Evolutionary conservation across 1,284 basidiomycete genomes (phyloP), one percentile per base, ranked within the genome.

Genomic region (Moesziomyces parantarcticus): DNA sequence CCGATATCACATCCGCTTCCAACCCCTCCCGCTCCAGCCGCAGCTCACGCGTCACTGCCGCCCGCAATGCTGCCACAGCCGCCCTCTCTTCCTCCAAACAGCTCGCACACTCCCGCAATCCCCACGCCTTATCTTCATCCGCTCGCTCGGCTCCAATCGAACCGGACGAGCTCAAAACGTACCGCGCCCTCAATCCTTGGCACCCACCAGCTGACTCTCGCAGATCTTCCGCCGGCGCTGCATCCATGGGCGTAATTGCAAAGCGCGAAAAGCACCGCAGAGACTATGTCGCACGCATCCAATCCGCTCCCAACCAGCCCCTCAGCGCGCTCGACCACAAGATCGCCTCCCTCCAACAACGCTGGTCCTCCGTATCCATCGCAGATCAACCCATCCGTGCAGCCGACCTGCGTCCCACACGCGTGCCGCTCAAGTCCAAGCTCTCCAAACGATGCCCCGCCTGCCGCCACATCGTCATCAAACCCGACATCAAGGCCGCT

Each of bases 401-500:
- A 5, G 52, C 55, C 7, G 91, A 94, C 43, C 87, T 95, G 16
- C 89, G 89, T 75, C 96, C 95, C 0, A 86, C 92, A 49, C 90
- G 96, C 21, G 93, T 97, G 70, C 93, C 93, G 0, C 88, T 99
- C 3, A 91, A 92, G 68, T 92, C 94, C 0, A 98, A 98, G 85
- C 89, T 92, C 50, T 94, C 94, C 3, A 98, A 98, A 85, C 92
- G 97, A 7, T 99, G 97, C 86, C 91, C 93, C 6, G 88, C 88
- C 3, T 99, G 97, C 83, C 90, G 92, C 16, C 96, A 98, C 85
- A 96, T 98, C 75, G 89, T 99, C 64, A 96, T 98, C 85, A 97
- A 97, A 81, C 97, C 97, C 1, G 97, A 99, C 83, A 92, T 94
- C 79, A 99, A 98, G 84, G 91, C 94, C 0, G 92, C 93, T 76